A percentile compares a stretch with the other conserved stretches of the same genome.
Evolutionary conservation across 2,329 filamentous ascomycete species (phyloP).

Genomic region (Colletotrichum sp.): DNA sequence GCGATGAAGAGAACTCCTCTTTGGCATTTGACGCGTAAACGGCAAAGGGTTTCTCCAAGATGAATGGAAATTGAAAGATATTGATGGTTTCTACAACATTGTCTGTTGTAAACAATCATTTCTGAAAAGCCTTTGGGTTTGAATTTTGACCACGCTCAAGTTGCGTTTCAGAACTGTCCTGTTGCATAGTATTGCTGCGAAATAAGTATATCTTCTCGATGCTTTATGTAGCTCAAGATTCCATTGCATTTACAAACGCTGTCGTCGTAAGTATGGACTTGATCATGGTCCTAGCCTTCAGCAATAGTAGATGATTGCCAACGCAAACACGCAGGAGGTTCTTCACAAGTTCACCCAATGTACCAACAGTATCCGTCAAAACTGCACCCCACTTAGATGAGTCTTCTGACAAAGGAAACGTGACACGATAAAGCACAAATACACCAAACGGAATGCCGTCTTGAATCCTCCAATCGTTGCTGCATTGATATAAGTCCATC

Average conservation of each 20-base stretch:
- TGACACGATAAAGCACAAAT: background rate
- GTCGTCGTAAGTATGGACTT: background rate
- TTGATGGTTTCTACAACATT: rapidly evolving
- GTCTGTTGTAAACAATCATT: rapidly evolving
- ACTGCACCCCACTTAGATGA: background rate
- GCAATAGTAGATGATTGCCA: background rate
- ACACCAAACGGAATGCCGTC: background rate
- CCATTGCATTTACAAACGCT: background rate
- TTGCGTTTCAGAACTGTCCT: background rate
- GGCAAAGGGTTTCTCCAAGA: background rate
- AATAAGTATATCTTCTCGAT: background rate
- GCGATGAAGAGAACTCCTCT: background rate
- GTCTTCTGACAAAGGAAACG: background rate
- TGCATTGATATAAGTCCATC: background rate
- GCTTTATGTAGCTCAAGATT: rapidly evolving
- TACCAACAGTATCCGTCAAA: background rate
- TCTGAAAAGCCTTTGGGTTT: background rate
- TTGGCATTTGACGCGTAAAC: background rate
- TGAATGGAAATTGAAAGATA: background rate
- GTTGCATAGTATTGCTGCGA: rapidly evolving
- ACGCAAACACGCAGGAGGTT: background rate
- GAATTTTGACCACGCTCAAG: rapidly evolving
- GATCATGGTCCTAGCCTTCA: background rate
- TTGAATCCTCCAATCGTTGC: background rate
- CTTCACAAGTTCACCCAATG: background rate